These are phyloP conservation scores for Aureobasidium vineae DNA, from an alignment of 2,329 filamentous ascomycete species.

Conservation along the genomic window DNA sequence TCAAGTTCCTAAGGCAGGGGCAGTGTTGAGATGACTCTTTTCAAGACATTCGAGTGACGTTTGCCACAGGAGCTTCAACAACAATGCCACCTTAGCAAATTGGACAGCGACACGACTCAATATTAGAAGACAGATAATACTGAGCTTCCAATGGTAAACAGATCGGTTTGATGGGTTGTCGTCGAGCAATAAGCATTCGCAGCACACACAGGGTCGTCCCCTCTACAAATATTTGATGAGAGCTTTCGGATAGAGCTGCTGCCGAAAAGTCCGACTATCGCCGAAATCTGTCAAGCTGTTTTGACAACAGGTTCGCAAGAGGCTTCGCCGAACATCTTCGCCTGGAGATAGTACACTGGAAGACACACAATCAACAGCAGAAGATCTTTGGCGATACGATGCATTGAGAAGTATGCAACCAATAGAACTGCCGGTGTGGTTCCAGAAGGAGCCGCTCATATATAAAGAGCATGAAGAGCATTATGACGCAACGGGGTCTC, in stretches of 20 bases:
- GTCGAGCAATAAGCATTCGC: neutral
- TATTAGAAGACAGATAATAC: no score
- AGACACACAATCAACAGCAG: neutral
- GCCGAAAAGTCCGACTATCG: constrained; percentile 5
- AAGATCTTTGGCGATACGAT: neutral
- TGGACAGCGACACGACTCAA: no score
- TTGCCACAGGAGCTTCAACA: no score
- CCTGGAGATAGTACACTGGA: neutral
- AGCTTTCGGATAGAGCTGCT: neutral
- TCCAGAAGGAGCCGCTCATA: neutral
- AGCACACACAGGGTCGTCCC: neutral
- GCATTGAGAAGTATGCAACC: neutral
- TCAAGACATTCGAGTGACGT: no score
- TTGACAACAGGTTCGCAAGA: neutral
- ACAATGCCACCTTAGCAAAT: no score
- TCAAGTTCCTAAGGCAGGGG: no score
- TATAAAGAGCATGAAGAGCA: neutral
- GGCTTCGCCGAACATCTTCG: neutral
- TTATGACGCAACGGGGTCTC: constrained; percentile 17
- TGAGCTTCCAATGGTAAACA: no score
- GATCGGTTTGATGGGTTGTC: neutral
- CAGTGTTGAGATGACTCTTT: no score
- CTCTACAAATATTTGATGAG: neutral
- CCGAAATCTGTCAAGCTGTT: neutral
- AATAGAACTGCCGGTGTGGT: neutral